Percentiles rank a stretch among this genome's conserved stretches.
Conservation (phyloP, 257 asterid genomes). For the Plantago major region DNA sequence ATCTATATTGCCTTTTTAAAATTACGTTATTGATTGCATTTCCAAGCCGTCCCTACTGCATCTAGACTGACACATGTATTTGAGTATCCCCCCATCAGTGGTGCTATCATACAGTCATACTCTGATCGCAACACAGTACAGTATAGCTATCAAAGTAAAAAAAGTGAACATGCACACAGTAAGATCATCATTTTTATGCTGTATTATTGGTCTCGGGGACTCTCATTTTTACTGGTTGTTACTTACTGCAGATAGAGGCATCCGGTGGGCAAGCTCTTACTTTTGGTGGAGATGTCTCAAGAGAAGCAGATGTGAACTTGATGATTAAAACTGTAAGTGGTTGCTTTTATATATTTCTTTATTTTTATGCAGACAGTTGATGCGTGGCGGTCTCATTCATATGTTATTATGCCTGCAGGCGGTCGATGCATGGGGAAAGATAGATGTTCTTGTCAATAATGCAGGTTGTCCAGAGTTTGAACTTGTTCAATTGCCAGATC, state of each 20-base stretch:
- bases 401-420: conserved; percentile 37
- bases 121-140: neutral
- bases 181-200: neutral
- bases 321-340: conserved; percentile 55
- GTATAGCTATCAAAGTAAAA: neutral
- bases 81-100: neutral
- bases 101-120: no score
- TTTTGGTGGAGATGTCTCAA: conserved; percentile 67
- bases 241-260: conserved; percentile 49
- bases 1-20: no score
- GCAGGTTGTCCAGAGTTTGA: conserved; percentile 37
- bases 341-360: conserved; percentile 10
- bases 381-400: conserved; percentile 18
- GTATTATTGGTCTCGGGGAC: neutral
- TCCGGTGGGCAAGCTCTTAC: conserved; percentile 53
- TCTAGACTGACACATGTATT: no score
- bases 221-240: conserved; percentile 1
- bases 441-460: conserved; percentile 52
- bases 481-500: conserved; percentile 1
- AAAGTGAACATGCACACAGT: neutral
- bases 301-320: conserved; percentile 55
- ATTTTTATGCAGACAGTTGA: neutral
- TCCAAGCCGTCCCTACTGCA: neutral
- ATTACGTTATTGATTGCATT: neutral
- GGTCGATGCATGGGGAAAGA: conserved; percentile 65